Evolutionary conservation across 225 moss, liverwort and hornwort species (phyloP), one percentile per base, ranked within the genome.

Genomic region (Marchantia polymorpha): DNA sequence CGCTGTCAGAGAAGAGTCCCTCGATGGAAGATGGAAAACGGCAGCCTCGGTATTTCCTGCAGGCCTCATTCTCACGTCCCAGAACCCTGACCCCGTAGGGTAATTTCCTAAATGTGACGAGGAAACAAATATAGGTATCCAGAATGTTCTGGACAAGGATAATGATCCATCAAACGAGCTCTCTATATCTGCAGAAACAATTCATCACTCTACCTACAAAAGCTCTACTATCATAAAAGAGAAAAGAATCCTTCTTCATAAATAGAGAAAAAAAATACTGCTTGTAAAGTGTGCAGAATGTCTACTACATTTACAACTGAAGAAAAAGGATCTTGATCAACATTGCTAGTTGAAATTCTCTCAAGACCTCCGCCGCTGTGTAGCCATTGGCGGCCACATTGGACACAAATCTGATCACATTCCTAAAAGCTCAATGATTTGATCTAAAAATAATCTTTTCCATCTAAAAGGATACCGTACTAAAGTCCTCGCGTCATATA

Each of bases 231-330:
- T 53, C 11, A 17, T 55, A 20, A 50, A 22, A 12, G 23, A 74
- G 54, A 55, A 55, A 74, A 30, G 55, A 74, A 27, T 16, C 14
- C 55, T 8, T 74, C 74, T 74, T 30, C 74, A 25, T 56, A 29
- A 30, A 23, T 30, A 7, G 3, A 0, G 52, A 55, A 31, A 71
- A 48, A 58, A 55, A 74, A 7, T 74, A 52, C 56, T 55, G 29
- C 54, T 53, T 74, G 22, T 54, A 15, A 49, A 22, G 25, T 29
- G 55, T 55, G 14, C 52, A 26, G 20, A 65, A 65, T 74, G 53
- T 74, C 74, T 55, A 30, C 2, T 74, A 74, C 54, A 74, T 74
- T 54, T 74, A 74, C 74, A 74, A 56, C 54, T 74, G 74, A 30
- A 56, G 27, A 13, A 53, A 58, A 53, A 74, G 27, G 55, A 53